These are phyloP conservation scores for Floccularia luteovirens DNA, from an alignment of 768 basidiomycete genomes.

Conservation along the genomic window DNA sequence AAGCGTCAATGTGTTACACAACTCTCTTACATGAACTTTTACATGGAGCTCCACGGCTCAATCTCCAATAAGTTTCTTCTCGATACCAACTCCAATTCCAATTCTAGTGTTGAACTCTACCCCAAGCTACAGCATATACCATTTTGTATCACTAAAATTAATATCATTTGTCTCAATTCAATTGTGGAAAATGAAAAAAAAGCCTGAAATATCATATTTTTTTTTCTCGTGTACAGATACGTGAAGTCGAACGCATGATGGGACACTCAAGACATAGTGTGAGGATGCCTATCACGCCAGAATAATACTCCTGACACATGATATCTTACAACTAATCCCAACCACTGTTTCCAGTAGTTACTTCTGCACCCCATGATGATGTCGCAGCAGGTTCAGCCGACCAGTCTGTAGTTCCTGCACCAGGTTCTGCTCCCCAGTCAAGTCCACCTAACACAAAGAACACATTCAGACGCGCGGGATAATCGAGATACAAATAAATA, in stretches of 20 bases:
- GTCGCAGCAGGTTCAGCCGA: conserved; percentile 67
- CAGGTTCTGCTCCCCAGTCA: conserved; percentile 76
- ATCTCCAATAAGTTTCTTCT: too few relatives aligned
- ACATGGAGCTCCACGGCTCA: too few relatives aligned
- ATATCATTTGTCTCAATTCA: too few relatives aligned
- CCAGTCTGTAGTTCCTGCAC: conserved; percentile 67
- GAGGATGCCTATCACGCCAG: neutral
- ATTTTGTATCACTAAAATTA: too few relatives aligned
- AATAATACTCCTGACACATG: too few relatives aligned
- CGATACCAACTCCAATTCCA: too few relatives aligned
- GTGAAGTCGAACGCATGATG: neutral
- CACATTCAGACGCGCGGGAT: too few relatives aligned
- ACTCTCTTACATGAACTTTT: too few relatives aligned
- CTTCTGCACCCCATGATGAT: conserved; percentile 35
- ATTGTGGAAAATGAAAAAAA: conserved; percentile 4
- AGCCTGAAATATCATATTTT: conserved; percentile 18
- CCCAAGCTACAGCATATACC: too few relatives aligned
- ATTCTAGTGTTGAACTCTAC: too few relatives aligned
- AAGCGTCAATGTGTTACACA: too few relatives aligned
- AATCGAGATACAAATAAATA: conserved; percentile 14
- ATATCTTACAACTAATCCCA: conserved; percentile 36
- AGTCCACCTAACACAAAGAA: conserved; percentile 44
- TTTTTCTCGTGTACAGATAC: conserved; percentile 15
- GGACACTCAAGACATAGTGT: neutral
- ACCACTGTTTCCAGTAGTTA: conserved; percentile 22